Evolutionary conservation across 257 asterid species (phyloP).

Genomic region (Scutellaria galericulata): DNA sequence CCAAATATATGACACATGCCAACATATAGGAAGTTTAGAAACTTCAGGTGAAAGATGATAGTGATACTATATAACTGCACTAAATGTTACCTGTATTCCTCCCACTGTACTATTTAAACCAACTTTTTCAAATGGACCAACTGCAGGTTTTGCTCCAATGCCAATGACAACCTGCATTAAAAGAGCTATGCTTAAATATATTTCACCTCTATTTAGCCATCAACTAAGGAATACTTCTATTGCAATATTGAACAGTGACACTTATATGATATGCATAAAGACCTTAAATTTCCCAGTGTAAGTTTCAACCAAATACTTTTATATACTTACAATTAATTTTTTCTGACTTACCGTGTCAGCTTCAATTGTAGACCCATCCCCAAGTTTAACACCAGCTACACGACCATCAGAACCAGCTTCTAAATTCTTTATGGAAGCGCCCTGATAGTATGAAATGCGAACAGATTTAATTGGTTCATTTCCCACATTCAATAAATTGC

Average conservation of each 20-base stretch:
- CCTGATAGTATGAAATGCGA: constrained; percentile 53
- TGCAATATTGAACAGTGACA: neutral
- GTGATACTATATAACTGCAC: neutral
- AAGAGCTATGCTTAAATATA: constrained; percentile 25
- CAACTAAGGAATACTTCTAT: constrained; percentile 4
- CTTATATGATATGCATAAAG: neutral
- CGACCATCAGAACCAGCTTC: constrained; percentile 84
- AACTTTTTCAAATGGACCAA: constrained; percentile 76
- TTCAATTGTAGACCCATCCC: constrained; percentile 70
- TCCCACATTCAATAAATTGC: neutral
- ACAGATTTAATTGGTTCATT: neutral
- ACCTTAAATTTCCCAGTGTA: too few species aligned
- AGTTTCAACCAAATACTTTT: neutral
- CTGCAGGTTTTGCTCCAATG: constrained; percentile 92
- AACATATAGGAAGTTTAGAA: neutral
- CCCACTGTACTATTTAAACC: constrained; percentile 77
- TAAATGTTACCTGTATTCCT: constrained; percentile 73
- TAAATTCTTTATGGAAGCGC: constrained; percentile 71
- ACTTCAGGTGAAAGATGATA: constrained; percentile 8
- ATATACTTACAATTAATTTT: neutral
- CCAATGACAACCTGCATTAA: constrained; percentile 82
- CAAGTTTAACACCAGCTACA: constrained; percentile 77
- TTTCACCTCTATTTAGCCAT: constrained; percentile 22
- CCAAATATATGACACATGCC: neutral
- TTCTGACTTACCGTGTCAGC: constrained; percentile 72